phyloP scores from a whole-genome alignment of 352 stramenopile genomes.

The Pythium coloratum region DNA sequence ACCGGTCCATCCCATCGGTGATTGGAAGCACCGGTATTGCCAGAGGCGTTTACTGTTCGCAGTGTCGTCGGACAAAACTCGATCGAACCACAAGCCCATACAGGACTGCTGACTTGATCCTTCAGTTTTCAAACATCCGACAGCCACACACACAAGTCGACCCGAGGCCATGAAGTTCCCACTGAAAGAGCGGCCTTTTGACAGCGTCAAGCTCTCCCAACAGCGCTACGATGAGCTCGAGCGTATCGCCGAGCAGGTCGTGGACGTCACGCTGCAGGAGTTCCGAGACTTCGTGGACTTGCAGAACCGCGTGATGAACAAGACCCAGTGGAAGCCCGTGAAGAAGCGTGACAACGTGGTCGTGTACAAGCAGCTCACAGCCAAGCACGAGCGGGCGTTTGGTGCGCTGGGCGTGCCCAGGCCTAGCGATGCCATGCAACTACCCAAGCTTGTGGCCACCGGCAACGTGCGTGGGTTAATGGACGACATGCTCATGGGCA shows the following conservation, averaged over 20 bases:
- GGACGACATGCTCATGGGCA: slow-evolving; percentile 38
- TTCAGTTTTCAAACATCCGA: too few relatives aligned
- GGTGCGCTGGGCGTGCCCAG: slow-evolving; percentile 17
- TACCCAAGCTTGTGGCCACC: slow-evolving; percentile 24
- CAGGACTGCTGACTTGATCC: too few relatives aligned
- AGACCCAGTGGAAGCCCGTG: slow-evolving; percentile 46
- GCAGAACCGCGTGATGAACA: slow-evolving; percentile 37
- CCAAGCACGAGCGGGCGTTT: slow-evolving; percentile 15
- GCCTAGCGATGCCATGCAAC: neutral
- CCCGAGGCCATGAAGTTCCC: slow-evolving; percentile 23
- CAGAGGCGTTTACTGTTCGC: too few relatives aligned
- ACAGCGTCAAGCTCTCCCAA: slow-evolving; percentile 28
- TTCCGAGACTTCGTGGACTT: slow-evolving; percentile 28
- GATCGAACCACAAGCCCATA: too few relatives aligned
- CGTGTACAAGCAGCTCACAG: slow-evolving; percentile 43
- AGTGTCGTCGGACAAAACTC: too few relatives aligned
- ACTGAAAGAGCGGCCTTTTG: slow-evolving; percentile 28
- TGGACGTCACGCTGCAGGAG: slow-evolving; percentile 34
- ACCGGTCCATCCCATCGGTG: too few relatives aligned
- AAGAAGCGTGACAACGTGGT: slow-evolving; percentile 49
- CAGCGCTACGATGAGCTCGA: slow-evolving; percentile 32
- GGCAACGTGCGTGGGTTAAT: slow-evolving; percentile 22
- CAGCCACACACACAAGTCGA: too few relatives aligned
- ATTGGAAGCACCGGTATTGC: too few relatives aligned
- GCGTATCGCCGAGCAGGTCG: slow-evolving; percentile 32